Conservation (phyloP, 805 yeast species). For the Lipomyces kockii region DNA sequence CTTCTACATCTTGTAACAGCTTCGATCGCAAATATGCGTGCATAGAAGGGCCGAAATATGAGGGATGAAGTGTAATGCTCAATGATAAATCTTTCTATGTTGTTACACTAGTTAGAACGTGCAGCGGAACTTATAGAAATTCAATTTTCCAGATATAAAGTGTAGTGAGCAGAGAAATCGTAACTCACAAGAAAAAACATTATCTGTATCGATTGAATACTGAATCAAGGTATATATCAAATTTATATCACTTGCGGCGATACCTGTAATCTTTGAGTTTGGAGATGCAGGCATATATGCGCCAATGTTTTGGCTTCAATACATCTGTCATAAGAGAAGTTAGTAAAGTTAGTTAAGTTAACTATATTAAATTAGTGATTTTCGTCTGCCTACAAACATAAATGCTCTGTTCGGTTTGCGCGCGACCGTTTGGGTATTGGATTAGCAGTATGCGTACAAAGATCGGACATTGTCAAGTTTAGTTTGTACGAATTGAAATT, state of each 20-base stretch:
- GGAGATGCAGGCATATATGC: background rate
- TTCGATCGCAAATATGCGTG: conserved; percentile 88
- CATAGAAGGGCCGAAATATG: conserved; percentile 98
- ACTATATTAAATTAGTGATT: too few relatives aligned
- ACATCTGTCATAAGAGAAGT: too few relatives aligned
- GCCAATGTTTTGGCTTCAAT: background rate
- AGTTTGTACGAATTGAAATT: too few relatives aligned
- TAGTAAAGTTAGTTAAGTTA: too few relatives aligned
- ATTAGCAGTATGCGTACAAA: too few relatives aligned
- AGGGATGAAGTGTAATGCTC: conserved; percentile 92
- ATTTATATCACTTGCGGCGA: conserved; percentile 2
- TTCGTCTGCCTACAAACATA: too few relatives aligned
- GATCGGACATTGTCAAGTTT: too few relatives aligned
- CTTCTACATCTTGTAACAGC: conserved; percentile 93
- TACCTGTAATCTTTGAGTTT: background rate
- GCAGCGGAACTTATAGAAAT: background rate
- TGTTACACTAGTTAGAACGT: background rate
- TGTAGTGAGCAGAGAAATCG: background rate
- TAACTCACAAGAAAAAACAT: conserved; percentile 31
- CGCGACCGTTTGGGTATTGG: too few relatives aligned
- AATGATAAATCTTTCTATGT: conserved; percentile 81
- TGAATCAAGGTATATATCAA: conserved; percentile 3
- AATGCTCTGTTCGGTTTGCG: too few relatives aligned
- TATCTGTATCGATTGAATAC: background rate
- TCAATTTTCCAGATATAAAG: background rate